Evolutionary conservation across 1,139 yeast genomes (phyloP).

Genomic region (Pichia sorboxylosa): DNA sequence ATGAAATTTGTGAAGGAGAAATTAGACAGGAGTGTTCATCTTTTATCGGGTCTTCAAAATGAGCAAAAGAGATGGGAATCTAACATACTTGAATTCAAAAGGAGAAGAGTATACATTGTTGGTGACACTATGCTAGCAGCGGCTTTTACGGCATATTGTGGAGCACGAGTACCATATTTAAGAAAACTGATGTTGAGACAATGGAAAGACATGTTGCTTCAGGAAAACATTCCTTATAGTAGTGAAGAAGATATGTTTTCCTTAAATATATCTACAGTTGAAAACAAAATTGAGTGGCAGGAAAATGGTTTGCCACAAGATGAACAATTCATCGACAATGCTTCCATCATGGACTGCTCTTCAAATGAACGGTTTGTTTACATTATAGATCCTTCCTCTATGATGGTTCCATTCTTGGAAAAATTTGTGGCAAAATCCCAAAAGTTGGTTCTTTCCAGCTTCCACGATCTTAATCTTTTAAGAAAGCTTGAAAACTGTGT

Average conservation of each 20-base stretch:
- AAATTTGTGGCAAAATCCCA: constrained; percentile 20
- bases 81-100: constrained; percentile 41
- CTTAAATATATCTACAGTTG: constrained; percentile 20
- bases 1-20: constrained; percentile 52
- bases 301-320: constrained; percentile 44
- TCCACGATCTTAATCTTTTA: constrained; percentile 55
- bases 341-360: constrained; percentile 34
- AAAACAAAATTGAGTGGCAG: constrained; percentile 40
- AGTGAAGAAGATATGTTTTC: constrained; percentile 26
- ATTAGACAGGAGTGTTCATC: constrained; percentile 48
- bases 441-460: constrained; percentile 49
- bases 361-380: constrained; percentile 34
- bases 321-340: constrained; percentile 51
- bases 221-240: constrained; percentile 1
- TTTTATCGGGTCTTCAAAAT: constrained; percentile 50
- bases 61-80: constrained; percentile 74
- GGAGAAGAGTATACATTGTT: constrained; percentile 35
- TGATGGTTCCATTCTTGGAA: constrained; percentile 32
- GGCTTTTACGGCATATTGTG: constrained; percentile 51
- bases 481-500: constrained; percentile 70
- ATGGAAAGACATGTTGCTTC: constrained; percentile 39
- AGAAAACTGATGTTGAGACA: constrained; percentile 29
- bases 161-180: constrained; percentile 43
- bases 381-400: constrained; percentile 64
- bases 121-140: constrained; percentile 62